Conservation (phyloP, 2,329 filamentous ascomycete species). For the Talaromyces sp. region DNA sequence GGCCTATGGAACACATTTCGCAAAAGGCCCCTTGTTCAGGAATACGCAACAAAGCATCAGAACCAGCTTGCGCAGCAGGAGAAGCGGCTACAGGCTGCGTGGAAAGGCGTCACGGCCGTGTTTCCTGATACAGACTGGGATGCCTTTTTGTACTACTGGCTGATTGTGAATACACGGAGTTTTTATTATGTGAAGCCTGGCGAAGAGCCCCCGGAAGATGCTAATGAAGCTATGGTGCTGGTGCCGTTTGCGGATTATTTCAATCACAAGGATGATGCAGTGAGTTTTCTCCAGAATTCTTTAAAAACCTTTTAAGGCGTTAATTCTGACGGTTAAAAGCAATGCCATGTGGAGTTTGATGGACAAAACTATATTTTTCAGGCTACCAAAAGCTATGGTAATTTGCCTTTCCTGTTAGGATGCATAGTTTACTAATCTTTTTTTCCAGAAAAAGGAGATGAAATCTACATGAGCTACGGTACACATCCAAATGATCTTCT, state of each 20-base stretch:
- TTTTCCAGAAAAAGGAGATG: conserved; percentile 35
- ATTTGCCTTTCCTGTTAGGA: background rate
- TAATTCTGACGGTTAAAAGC: background rate
- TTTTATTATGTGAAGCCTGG: conserved; percentile 53
- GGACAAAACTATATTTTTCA: conserved; percentile 30
- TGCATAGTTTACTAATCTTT: background rate
- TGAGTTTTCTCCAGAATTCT: conserved; percentile 19
- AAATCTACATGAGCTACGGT: conserved; percentile 43
- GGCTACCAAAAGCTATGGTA: conserved; percentile 31
- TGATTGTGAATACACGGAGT: conserved; percentile 57
- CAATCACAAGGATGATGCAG: conserved; percentile 41
- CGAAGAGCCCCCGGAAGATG: conserved; percentile 30
- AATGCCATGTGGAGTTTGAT: conserved; percentile 38
- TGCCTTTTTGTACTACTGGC: conserved; percentile 54
- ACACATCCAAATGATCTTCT: conserved; percentile 41
- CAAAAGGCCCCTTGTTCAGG: conserved; percentile 26
- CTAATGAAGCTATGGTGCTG: conserved; percentile 43
- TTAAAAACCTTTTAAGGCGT: background rate
- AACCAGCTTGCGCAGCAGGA: conserved; percentile 48
- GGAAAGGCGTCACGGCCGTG: conserved; percentile 38
- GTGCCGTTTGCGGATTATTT: conserved; percentile 46
- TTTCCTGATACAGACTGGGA: conserved; percentile 42
- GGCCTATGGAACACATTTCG: conserved; percentile 29
- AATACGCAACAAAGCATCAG: conserved; percentile 31
- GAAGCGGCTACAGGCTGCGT: conserved; percentile 49